A percentile compares a stretch with the other conserved stretches of the same genome.
These are phyloP conservation scores for Ulota crispa DNA, from an alignment of 225 moss, liverwort and hornwort genomes.

Conservation along the genomic window DNA sequence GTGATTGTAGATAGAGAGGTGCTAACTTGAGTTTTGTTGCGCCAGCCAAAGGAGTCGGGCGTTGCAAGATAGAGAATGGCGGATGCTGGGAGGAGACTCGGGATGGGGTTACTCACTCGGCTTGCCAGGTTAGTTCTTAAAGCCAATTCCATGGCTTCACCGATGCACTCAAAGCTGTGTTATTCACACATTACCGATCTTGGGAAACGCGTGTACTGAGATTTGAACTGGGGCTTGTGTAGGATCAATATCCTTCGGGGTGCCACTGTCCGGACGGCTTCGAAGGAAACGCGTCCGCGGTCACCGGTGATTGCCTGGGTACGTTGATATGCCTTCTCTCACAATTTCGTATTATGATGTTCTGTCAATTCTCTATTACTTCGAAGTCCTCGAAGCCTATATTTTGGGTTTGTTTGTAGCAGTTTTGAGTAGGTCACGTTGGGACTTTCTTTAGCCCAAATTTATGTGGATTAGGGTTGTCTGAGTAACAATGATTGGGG, in stretches of 20 bases:
- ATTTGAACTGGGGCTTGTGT: neutral
- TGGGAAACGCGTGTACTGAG: neutral
- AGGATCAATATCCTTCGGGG: slow-evolving; percentile 43
- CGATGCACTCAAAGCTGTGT: neutral
- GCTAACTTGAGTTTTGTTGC: slow-evolving; percentile 12
- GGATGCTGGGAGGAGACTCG: slow-evolving; percentile 76
- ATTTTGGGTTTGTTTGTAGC: neutral
- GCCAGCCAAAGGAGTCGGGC: slow-evolving; percentile 72
- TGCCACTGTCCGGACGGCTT: slow-evolving; percentile 85
- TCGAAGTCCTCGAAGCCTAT: neutral
- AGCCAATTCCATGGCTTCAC: neutral
- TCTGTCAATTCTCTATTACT: neutral
- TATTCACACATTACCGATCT: neutral
- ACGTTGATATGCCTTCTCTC: neutral
- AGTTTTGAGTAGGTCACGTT: neutral
- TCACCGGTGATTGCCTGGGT: slow-evolving; percentile 43
- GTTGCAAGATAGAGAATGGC: slow-evolving; percentile 84
- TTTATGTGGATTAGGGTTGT: neutral
- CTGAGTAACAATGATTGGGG: neutral
- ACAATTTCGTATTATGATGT: neutral
- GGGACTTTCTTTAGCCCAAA: neutral
- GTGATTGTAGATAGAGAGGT: neutral
- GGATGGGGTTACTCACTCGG: slow-evolving; percentile 38
- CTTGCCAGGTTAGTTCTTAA: slow-evolving; percentile 48
- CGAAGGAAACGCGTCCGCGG: slow-evolving; percentile 48